A percentile compares a stretch with the other conserved stretches of the same genome.
Evolutionary conservation across 371 early-diverging fungal species (phyloP).

Genomic region (Mortierella sp.): DNA sequence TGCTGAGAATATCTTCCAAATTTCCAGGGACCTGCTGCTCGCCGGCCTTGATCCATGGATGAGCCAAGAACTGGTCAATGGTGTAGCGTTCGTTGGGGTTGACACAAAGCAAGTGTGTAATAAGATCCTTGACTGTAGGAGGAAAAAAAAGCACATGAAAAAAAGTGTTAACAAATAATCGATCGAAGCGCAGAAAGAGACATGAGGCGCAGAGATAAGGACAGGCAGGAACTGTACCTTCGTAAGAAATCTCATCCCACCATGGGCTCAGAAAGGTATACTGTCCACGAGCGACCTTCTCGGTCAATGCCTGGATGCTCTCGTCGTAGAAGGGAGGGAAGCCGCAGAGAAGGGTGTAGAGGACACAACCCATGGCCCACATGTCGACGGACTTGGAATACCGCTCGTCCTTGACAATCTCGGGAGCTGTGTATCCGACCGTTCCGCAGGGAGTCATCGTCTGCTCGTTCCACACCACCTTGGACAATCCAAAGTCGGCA

Average conservation of each 20-base stretch:
- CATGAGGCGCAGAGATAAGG: constrained; percentile 19
- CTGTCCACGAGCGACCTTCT: constrained; percentile 83
- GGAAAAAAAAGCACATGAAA: constrained; percentile 66
- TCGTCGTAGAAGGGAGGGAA: constrained; percentile 94
- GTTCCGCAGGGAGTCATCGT: constrained; percentile 95
- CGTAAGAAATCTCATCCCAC: constrained; percentile 88
- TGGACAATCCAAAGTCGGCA: constrained; percentile 90
- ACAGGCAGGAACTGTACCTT: constrained; percentile 61
- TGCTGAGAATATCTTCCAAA: constrained; percentile 34
- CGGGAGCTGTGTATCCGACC: constrained; percentile 94
- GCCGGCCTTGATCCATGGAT: constrained; percentile 83
- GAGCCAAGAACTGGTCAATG: constrained; percentile 84
- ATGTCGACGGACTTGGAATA: constrained; percentile 91
- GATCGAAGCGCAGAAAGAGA: constrained; percentile 53
- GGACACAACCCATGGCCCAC: constrained; percentile 96
- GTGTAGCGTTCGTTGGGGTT: constrained; percentile 88
- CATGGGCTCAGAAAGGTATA: constrained; percentile 86
- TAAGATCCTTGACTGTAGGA: constrained; percentile 78
- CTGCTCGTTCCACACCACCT: constrained; percentile 84
- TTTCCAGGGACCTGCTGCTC: constrained; percentile 24
- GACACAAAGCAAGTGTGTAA: constrained; percentile 85
- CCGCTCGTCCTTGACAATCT: constrained; percentile 85
- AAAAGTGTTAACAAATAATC: neutral
- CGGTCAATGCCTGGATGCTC: constrained; percentile 78
- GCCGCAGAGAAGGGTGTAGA: constrained; percentile 91